Percentiles rank a stretch among this genome's conserved stretches.
These are phyloP conservation scores for Polychaeton citri DNA, from an alignment of 2,329 filamentous ascomycete species.

Conservation along the genomic window DNA sequence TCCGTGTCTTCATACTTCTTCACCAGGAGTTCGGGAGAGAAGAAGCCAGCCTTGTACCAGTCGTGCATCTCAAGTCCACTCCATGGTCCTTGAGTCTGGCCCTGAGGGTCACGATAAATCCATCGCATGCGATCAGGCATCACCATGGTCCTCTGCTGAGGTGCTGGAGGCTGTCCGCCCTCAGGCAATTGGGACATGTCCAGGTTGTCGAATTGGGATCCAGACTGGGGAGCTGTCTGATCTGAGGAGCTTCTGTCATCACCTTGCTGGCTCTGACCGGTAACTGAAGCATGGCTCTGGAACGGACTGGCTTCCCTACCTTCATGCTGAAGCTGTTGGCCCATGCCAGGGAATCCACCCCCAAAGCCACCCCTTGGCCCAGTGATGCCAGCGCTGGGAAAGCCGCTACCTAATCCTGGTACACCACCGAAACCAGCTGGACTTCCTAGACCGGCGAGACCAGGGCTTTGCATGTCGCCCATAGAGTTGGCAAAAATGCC, in stretches of 20 bases:
- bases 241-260: neutral
- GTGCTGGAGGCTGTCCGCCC: constrained; percentile 45
- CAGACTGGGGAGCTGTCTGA: neutral
- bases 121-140: constrained; percentile 99
- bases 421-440: constrained; percentile 32
- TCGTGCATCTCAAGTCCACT: constrained; percentile 98
- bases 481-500: constrained; percentile 57
- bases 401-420: neutral
- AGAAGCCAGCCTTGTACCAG: constrained; percentile 98
- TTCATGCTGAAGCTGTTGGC: constrained; percentile 8
- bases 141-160: constrained; percentile 79
- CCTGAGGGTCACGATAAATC: constrained; percentile 94
- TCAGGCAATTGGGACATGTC: neutral
- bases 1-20: constrained; percentile 90
- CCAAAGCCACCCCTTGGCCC: neutral
- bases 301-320: constrained; percentile 1
- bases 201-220: neutral
- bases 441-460: constrained; percentile 51
- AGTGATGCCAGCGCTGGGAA: neutral
- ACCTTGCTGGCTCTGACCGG: neutral
- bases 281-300: neutral
- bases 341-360: neutral
- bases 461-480: constrained; percentile 65
- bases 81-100: constrained; percentile 84
- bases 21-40: constrained; percentile 84